Conservation (phyloP, 129 eudicot species). For the Flaveria ramosissima region DNA sequence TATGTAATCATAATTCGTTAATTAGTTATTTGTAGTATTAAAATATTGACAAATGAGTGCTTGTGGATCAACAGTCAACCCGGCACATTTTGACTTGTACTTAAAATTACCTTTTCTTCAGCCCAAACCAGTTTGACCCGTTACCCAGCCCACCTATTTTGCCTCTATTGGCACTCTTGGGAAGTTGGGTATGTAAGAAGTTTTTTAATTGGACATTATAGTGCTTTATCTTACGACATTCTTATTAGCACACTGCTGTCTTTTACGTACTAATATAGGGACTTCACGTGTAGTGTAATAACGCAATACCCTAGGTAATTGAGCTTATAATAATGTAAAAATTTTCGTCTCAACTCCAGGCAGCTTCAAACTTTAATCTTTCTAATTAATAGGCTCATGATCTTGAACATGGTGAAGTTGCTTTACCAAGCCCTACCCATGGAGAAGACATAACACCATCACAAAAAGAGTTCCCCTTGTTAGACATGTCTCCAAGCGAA, state of each 20-base stretch:
- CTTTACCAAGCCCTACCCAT: slow-evolving; percentile 25
- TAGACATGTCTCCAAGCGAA: slow-evolving; percentile 29
- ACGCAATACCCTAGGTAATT: background rate
- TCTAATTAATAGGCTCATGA: slow-evolving; percentile 26
- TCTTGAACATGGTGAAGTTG: slow-evolving; percentile 20
- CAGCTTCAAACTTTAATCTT: slow-evolving; percentile 1
- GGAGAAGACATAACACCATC: slow-evolving; percentile 30
- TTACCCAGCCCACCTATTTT: background rate
- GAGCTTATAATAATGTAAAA: background rate
- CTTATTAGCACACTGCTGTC: no score
- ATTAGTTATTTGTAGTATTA: background rate
- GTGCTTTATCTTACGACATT: no score
- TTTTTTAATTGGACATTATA: no score
- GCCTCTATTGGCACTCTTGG: background rate
- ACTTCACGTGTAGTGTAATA: background rate
- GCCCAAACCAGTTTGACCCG: background rate
- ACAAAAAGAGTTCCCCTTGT: slow-evolving; percentile 37
- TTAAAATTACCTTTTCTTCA: background rate
- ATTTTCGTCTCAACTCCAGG: background rate
- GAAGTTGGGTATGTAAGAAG: no score
- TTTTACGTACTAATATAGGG: background rate
- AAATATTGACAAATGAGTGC: slow-evolving; percentile 7
- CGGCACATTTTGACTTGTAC: slow-evolving; percentile 2
- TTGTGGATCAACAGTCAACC: background rate
- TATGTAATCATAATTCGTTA: background rate